These are phyloP conservation scores for Phytophthora melonis DNA, from an alignment of 352 stramenopile species.

Conservation along the genomic window DNA sequence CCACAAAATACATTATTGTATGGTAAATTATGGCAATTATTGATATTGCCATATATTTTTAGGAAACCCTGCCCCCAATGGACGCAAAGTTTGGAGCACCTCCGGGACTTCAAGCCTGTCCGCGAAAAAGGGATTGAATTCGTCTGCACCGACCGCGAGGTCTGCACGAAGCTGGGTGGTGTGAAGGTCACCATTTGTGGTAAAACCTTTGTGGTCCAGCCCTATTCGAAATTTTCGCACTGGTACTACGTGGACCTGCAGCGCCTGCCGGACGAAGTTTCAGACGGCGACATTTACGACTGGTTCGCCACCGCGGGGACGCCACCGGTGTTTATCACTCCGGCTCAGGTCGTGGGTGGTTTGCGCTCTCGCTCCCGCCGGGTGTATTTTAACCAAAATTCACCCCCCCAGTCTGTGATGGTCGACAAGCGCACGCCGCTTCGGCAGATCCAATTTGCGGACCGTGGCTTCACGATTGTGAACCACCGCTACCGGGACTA, in stretches of 20 bases:
- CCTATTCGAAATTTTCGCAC: neutral
- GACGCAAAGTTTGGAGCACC: neutral
- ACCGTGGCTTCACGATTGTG: neutral
- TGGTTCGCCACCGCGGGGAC: slow-evolving; percentile 1
- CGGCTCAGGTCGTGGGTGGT: neutral
- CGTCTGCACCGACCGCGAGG: neutral
- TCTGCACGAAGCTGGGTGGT: neutral
- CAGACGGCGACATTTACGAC: neutral
- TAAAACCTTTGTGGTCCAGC: neutral
- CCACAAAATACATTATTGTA: too few relatives aligned
- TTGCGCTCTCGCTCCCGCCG: neutral
- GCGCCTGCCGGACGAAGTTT: neutral
- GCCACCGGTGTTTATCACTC: neutral
- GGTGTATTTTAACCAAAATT: slow-evolving; percentile 14
- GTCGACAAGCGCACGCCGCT: neutral
- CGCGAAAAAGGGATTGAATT: too few relatives aligned
- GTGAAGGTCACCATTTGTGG: neutral
- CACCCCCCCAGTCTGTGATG: neutral
- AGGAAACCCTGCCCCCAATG: neutral
- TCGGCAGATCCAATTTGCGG: slow-evolving; percentile 3
- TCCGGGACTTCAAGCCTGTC: neutral
- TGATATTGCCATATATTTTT: too few relatives aligned
- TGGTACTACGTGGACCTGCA: slow-evolving; percentile 1
- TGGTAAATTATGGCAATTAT: too few relatives aligned
- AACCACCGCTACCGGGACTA: neutral